phyloP scores from a whole-genome alignment of 306 rosid genomes.

The Vigna mungo region DNA sequence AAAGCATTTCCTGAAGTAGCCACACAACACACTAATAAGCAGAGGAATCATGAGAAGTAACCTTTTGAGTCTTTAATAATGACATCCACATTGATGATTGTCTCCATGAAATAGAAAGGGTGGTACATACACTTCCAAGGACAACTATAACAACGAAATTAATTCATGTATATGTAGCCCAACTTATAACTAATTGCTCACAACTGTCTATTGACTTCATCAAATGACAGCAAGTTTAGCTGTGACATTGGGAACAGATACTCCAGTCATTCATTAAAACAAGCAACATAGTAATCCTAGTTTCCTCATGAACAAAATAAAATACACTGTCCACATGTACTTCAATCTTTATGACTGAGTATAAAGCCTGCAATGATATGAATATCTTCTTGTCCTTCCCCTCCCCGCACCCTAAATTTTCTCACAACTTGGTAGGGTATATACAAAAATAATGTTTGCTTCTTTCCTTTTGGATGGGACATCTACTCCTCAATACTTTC shows the following conservation, averaged over 20 bases:
- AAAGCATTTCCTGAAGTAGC: not conserved
- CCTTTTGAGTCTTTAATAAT: slow-evolving; percentile 5
- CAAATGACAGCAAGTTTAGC: slow-evolving; percentile 10
- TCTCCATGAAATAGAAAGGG: slow-evolving; percentile 1
- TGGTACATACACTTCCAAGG: not conserved
- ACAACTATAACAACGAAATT: slow-evolving; percentile 25
- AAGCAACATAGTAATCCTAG: not conserved
- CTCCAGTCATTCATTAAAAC: slow-evolving; percentile 7
- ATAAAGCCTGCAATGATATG: not conserved
- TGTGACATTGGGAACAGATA: slow-evolving; percentile 5
- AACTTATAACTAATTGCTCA: not conserved
- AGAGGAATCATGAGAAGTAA: slow-evolving; percentile 2
- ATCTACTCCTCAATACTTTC: slow-evolving; percentile 20
- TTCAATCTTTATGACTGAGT: not conserved
- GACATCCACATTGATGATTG: not conserved
- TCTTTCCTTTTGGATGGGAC: not conserved
- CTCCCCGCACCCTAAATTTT: not conserved
- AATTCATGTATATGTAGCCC: not conserved
- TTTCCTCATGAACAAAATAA: too few relatives aligned
- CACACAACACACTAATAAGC: not conserved
- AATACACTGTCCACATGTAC: not conserved
- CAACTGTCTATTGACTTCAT: not conserved
- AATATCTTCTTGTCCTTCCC: not conserved
- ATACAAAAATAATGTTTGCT: not conserved
- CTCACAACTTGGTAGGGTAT: not conserved